Evolutionary conservation across 2,329 filamentous ascomycete species (phyloP), one percentile per base, ranked within the genome.

Genomic region (Colletotrichum aenigma): DNA sequence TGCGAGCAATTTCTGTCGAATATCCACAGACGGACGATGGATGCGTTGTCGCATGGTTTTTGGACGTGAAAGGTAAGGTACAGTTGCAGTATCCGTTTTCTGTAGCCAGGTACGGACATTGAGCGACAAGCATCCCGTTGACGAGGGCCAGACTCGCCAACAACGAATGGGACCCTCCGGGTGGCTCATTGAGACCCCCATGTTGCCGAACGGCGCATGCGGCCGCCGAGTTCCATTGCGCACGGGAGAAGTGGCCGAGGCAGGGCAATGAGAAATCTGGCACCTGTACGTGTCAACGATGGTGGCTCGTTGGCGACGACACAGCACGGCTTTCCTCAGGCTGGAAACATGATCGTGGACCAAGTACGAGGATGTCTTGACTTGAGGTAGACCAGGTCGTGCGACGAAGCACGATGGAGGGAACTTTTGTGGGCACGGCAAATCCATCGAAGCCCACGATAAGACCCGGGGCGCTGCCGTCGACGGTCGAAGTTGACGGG

Each of bases 191-290:
- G 21, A 43, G 64, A 69, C 18, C 28, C 8, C 34, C 56, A 68
- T 69, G 70, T 67, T 43, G 74, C 38, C 58, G 70, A 65, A 75
- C 64, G 70, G 74, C 65, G 74, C 58, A 72, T 69, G 64, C 55
- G 61, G 72, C 26, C 73, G 64, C 48, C 74, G 34, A 65, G 55
- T 67, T 67, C 65, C 62, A 68, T 68, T 60, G 74, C 70, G 70
- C 21, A 52, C 70, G 70, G 70, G 64, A 68, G 16, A 38, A 28
- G 64, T 48, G 62, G 64, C 58, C 64, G 73, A 75, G 38, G 62
- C 43, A 71, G 48, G 68, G 65, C 30, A 55, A 26, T 38, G 68
- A 73, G 70, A 65, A 73, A 26, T 64, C 28, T 69, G 64, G 56
- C 34, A 64, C 67, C 34, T 75, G 64, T 30, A n/a, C 43, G 43